Percentiles rank a stretch among this genome's conserved stretches.
These are phyloP conservation scores for Penicillium mononematosum DNA, from an alignment of 495 filamentous ascomycete genomes.

Conservation along the genomic window DNA sequence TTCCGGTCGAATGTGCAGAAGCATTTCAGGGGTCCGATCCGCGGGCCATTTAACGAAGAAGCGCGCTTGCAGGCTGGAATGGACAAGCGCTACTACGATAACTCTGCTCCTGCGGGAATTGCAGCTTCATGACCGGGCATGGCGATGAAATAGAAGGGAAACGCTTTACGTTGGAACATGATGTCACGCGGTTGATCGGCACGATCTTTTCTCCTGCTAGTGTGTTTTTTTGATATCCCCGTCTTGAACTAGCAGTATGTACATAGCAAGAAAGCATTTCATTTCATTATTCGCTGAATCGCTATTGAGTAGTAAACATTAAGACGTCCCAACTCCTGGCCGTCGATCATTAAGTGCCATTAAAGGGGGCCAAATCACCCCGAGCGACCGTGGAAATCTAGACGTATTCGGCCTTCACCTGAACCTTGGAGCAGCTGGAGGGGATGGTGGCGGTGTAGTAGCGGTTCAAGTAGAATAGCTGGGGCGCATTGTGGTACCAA, in stretches of 20 bases:
- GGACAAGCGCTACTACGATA: conserved; percentile 49
- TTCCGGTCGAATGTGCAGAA: conserved; percentile 50
- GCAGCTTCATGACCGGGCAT: conserved; percentile 13
- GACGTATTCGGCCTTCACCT: conserved; percentile 32
- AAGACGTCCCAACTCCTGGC: background rate
- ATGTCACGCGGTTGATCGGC: conserved; percentile 7
- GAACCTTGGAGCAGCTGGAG: conserved; percentile 45
- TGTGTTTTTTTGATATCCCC: conserved; percentile 13
- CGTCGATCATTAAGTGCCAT: background rate
- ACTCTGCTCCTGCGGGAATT: conserved; percentile 3
- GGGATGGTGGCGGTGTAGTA: conserved; percentile 35
- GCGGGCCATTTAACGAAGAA: conserved; percentile 52
- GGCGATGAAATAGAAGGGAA: background rate
- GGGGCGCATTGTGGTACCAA: conserved; percentile 55
- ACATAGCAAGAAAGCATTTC: conserved; percentile 3
- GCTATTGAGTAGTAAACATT: conserved; percentile 6
- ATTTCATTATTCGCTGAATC: conserved; percentile 9
- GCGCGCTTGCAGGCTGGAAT: conserved; percentile 50
- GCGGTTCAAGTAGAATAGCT: conserved; percentile 49
- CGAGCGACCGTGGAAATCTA: conserved; percentile 6
- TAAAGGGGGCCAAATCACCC: background rate
- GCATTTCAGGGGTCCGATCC: conserved; percentile 47
- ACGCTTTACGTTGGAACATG: conserved; percentile 10
- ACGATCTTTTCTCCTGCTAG: conserved; percentile 1
- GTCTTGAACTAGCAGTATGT: conserved; percentile 1